Conservation (phyloP, 2,329 filamentous ascomycete species). For the Exutisphaerella laricina region DNA sequence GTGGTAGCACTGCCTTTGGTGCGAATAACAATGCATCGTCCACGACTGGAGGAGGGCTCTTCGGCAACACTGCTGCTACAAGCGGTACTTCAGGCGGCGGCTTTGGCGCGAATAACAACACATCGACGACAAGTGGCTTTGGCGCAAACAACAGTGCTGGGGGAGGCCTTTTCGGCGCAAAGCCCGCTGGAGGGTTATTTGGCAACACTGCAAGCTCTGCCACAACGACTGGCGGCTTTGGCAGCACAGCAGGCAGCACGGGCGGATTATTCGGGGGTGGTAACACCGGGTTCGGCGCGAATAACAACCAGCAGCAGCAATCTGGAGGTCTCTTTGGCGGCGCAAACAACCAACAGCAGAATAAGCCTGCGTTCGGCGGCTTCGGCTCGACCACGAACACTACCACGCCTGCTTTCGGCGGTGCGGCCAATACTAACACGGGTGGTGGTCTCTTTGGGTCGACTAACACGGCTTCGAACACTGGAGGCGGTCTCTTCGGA, state of each 20-base stretch:
- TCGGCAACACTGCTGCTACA: constrained; percentile 27
- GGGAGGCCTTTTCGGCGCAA: constrained; percentile 31
- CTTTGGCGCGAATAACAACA: constrained; percentile 37
- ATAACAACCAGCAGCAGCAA: constrained; percentile 32
- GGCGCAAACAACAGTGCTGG: constrained; percentile 26
- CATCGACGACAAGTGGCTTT: constrained; percentile 30
- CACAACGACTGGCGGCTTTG: constrained; percentile 34
- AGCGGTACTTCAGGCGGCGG: constrained; percentile 37
- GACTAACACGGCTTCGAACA: constrained; percentile 18
- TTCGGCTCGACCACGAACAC: constrained; percentile 14
- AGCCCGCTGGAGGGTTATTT: constrained; percentile 38
- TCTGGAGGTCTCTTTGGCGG: constrained; percentile 31
- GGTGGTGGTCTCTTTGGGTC: constrained; percentile 20
- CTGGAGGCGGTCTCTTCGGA: constrained; percentile 24
- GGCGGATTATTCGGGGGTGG: constrained; percentile 31
- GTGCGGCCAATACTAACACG: constrained; percentile 18
- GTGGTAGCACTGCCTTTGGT: constrained; percentile 36
- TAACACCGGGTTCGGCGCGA: constrained; percentile 39
- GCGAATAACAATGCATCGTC: constrained; percentile 28
- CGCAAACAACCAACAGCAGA: constrained; percentile 31
- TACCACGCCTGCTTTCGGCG: constrained; percentile 33
- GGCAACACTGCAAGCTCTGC: constrained; percentile 30
- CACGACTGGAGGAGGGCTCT: constrained; percentile 35
- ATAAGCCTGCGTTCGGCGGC: constrained; percentile 26
- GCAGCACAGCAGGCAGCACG: constrained; percentile 27